These are phyloP conservation scores for Terana coerulea DNA, from an alignment of 768 basidiomycete genomes.

Conservation along the genomic window DNA sequence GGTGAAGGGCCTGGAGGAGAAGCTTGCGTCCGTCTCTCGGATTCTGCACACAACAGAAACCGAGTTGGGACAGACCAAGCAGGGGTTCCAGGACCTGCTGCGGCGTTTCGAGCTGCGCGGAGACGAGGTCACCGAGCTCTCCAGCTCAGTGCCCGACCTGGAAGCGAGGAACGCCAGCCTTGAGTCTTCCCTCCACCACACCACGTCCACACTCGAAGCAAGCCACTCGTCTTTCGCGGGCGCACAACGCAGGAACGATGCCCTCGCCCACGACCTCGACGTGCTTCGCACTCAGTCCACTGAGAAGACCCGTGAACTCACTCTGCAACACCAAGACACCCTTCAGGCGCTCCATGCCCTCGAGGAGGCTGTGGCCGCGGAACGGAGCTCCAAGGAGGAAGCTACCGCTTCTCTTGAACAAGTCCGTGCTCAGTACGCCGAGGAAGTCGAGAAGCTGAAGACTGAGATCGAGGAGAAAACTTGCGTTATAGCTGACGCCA, in stretches of 20 bases:
- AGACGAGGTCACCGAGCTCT: not conserved
- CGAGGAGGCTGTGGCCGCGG: not conserved
- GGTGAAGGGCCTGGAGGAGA: not conserved
- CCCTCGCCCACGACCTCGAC: not conserved
- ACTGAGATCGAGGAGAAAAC: not conserved
- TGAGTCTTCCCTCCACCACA: not conserved
- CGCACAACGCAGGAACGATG: not conserved
- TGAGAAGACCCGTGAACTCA: constrained; percentile 1
- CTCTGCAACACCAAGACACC: not conserved
- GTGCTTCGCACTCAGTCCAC: not conserved
- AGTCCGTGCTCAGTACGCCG: not conserved
- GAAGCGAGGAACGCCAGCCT: not conserved
- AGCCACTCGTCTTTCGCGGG: not conserved
- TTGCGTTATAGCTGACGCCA: not conserved
- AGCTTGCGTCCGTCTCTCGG: not conserved
- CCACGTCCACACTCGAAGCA: not conserved
- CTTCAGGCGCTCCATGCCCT: constrained; percentile 2
- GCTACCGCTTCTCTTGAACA: not conserved
- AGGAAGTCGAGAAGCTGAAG: constrained; percentile 1
- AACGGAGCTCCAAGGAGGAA: constrained; percentile 6
- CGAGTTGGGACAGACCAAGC: too few relatives aligned
- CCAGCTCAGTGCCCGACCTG: not conserved
- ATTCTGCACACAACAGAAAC: not conserved
- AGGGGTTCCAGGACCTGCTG: not conserved
- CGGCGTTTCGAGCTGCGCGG: not conserved